Percentiles rank a stretch among this genome's conserved stretches.
Evolutionary conservation across 805 yeast genomes (phyloP).

Genomic region (Hanseniaspora occidentalis): DNA sequence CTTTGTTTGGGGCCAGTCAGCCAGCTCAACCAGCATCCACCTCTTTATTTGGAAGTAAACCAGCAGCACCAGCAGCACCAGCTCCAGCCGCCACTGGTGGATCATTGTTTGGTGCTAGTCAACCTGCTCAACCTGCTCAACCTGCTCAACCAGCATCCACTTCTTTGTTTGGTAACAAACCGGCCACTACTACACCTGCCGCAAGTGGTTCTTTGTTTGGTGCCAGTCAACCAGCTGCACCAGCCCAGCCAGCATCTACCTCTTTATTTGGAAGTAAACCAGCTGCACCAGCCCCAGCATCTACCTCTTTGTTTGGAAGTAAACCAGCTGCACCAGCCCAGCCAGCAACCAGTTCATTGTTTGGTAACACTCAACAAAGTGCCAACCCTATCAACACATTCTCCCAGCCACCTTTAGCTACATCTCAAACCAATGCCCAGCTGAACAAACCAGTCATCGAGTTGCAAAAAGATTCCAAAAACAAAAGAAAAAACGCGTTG

Average conservation of each 20-base stretch:
- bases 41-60: background rate
- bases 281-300: background rate
- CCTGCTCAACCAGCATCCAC: background rate
- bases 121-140: too few relatives aligned
- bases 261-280: background rate
- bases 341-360: background rate
- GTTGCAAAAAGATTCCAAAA: background rate
- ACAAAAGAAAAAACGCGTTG: conserved; percentile 23
- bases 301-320: background rate
- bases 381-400: background rate
- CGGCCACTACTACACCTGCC: background rate
- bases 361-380: background rate
- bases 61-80: background rate
- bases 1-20: conserved; percentile 1
- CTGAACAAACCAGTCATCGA: background rate
- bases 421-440: too few relatives aligned
- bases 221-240: background rate
- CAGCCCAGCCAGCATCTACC: background rate
- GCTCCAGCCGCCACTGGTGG: background rate
- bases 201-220: background rate
- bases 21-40: conserved; percentile 1
- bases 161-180: background rate
- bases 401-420: too few relatives aligned
- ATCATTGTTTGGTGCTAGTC: conserved; percentile 2
- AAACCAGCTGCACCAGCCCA: background rate